These are phyloP conservation scores for Candida awuae DNA, from an alignment of 805 yeast species.

Conservation along the genomic window DNA sequence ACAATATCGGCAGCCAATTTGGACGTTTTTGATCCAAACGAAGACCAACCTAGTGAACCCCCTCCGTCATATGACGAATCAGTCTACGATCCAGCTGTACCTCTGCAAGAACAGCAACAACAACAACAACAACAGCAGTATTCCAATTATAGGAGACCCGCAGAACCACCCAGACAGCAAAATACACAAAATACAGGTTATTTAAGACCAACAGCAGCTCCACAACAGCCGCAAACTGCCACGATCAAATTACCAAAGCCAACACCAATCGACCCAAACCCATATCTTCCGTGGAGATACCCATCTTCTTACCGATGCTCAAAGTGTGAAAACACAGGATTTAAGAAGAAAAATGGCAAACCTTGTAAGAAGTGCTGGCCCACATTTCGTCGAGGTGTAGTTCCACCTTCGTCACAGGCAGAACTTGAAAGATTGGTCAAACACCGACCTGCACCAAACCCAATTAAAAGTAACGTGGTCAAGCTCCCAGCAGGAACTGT, in stretches of 20 bases:
- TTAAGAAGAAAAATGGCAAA: slow-evolving; percentile 48
- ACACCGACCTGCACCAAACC: slow-evolving; percentile 12
- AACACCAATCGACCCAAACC: slow-evolving; percentile 28
- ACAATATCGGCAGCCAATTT: slow-evolving; percentile 8
- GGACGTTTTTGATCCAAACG: slow-evolving; percentile 12
- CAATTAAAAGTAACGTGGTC: slow-evolving; percentile 21
- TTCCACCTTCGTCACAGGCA: slow-evolving; percentile 16
- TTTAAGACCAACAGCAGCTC: background rate
- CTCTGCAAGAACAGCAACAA: background rate
- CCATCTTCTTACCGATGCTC: slow-evolving; percentile 54
- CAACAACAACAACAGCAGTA: slow-evolving; percentile 1
- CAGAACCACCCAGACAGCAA: background rate
- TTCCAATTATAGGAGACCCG: background rate
- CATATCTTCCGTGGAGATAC: slow-evolving; percentile 53
- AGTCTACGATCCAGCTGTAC: slow-evolving; percentile 11
- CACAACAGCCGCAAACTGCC: slow-evolving; percentile 2
- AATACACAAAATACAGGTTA: background rate
- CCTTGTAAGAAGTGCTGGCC: slow-evolving; percentile 69
- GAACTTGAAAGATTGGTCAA: slow-evolving; percentile 11
- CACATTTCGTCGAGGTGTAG: slow-evolving; percentile 32
- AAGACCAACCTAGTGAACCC: slow-evolving; percentile 18
- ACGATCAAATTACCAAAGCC: slow-evolving; percentile 7
- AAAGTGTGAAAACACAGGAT: slow-evolving; percentile 72
- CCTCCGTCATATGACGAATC: slow-evolving; percentile 46
- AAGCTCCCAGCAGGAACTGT: slow-evolving; percentile 22